Conservation (phyloP, 208 protist genomes). For the Trypanosoma cruzi region DNA sequence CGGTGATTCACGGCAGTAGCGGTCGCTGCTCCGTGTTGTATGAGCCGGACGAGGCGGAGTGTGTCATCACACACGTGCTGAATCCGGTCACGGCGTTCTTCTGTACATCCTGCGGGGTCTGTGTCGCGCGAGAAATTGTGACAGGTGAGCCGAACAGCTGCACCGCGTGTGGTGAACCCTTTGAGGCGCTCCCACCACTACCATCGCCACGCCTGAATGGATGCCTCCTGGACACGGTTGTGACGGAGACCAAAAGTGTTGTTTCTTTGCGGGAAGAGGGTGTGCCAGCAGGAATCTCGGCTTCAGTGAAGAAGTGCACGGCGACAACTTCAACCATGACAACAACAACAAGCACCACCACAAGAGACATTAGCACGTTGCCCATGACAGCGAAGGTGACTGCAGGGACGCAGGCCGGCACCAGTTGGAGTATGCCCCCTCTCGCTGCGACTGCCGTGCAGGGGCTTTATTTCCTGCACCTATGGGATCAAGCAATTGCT, state of each 20-base stretch:
- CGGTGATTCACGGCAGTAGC: not conserved
- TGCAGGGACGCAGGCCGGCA: slow-evolving; percentile 14
- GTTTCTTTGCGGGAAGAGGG: not conserved
- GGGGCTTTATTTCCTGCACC: slow-evolving; percentile 34
- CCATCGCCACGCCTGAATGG: not conserved
- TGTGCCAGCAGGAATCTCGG: not conserved
- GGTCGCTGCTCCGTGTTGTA: not conserved
- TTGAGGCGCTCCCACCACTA: slow-evolving; percentile 12
- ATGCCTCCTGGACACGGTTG: not conserved
- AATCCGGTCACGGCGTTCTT: slow-evolving; percentile 21
- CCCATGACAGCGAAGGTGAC: not conserved
- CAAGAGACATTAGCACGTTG: not conserved
- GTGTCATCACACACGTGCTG: slow-evolving; percentile 9
- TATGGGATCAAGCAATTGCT: slow-evolving; percentile 32
- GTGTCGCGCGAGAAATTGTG: slow-evolving; percentile 20
- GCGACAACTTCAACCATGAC: not conserved
- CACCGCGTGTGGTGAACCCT: slow-evolving; percentile 12
- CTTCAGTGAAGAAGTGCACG: not conserved
- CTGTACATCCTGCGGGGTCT: slow-evolving; percentile 19
- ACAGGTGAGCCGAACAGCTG: slow-evolving; percentile 23
- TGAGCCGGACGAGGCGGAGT: slow-evolving; percentile 3
- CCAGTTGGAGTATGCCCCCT: not conserved
- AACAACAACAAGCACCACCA: not conserved
- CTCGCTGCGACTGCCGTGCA: slow-evolving; percentile 5
- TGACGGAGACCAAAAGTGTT: not conserved